These are phyloP conservation scores for Auricularia sp. DNA, from an alignment of 768 basidiomycete genomes.

Conservation along the genomic window DNA sequence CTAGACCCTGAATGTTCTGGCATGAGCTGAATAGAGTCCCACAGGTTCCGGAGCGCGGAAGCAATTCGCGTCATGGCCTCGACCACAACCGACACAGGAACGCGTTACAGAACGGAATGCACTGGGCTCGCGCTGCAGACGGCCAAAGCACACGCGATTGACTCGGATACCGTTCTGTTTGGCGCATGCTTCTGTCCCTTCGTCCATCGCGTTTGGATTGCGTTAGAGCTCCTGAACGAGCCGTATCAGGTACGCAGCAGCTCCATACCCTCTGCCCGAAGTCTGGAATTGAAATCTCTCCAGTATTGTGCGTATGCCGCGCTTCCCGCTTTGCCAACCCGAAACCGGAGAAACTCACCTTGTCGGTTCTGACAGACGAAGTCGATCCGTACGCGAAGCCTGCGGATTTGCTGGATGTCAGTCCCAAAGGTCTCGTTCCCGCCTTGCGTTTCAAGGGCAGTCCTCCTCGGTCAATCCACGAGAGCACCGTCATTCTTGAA, in stretches of 20 bases:
- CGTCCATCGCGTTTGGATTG: conserved; percentile 72
- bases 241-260: conserved; percentile 47
- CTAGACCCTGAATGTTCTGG: too few relatives aligned
- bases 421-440: conserved; percentile 75
- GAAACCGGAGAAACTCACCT: too few relatives aligned
- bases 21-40: too few relatives aligned
- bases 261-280: conserved; percentile 8
- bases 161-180: conserved; percentile 55
- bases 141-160: conserved; percentile 34
- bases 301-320: too few relatives aligned
- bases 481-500: conserved; percentile 71
- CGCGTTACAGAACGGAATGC: conserved; percentile 29
- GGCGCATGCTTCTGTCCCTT: conserved; percentile 72
- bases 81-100: conserved; percentile 26
- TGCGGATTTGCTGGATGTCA: conserved; percentile 64
- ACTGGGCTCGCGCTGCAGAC: conserved; percentile 49
- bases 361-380: conserved; percentile 40
- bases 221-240: conserved; percentile 57
- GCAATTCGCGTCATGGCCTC: background rate
- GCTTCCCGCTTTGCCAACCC: too few relatives aligned
- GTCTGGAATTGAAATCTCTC: background rate
- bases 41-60: too few relatives aligned
- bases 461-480: conserved; percentile 58
- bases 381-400: conserved; percentile 81
- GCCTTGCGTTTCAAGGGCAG: conserved; percentile 44